phyloP scores from a whole-genome alignment of 352 stramenopile species.

The Globisporangium viniferum region DNA sequence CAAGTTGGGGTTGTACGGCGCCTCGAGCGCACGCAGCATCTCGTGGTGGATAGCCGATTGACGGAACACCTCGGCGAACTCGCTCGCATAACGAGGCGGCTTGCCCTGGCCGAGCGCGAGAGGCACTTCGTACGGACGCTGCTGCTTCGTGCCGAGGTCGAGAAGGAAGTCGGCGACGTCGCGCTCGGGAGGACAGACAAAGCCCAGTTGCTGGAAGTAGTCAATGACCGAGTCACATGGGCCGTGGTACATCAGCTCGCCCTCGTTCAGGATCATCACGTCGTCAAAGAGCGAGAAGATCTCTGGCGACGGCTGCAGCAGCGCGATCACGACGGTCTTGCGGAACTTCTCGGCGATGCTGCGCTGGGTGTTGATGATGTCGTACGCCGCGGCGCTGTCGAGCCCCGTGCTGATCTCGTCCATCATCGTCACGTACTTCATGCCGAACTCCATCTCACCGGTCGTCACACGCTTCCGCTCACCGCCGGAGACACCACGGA shows the following conservation, averaged over 20 bases:
- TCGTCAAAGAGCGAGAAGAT: slow-evolving; percentile 93
- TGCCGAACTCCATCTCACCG: slow-evolving; percentile 81
- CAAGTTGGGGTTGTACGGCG: background rate
- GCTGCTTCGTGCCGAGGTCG: slow-evolving; percentile 43
- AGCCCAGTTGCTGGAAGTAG: slow-evolving; percentile 80
- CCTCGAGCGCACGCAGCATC: background rate
- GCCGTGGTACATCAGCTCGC: slow-evolving; percentile 87
- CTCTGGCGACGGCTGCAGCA: slow-evolving; percentile 91
- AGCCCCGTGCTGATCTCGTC: slow-evolving; percentile 92
- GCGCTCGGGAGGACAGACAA: slow-evolving; percentile 19
- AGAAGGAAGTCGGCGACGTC: slow-evolving; percentile 91
- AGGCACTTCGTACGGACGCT: slow-evolving; percentile 29
- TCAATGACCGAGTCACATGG: slow-evolving; percentile 46
- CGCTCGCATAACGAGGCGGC: slow-evolving; percentile 18
- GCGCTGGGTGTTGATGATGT: slow-evolving; percentile 54
- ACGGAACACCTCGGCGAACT: slow-evolving; percentile 17
- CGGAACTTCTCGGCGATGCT: slow-evolving; percentile 47
- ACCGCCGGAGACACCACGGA: slow-evolving; percentile 65
- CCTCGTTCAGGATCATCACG: slow-evolving; percentile 89
- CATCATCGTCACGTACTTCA: slow-evolving; percentile 78
- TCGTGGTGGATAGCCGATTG: background rate
- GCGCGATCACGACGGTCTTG: slow-evolving; percentile 63
- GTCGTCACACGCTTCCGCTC: slow-evolving; percentile 76
- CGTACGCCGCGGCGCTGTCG: slow-evolving; percentile 73
- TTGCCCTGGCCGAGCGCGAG: background rate